Percentiles rank a stretch among this genome's conserved stretches.
Conservation (phyloP, 1,139 yeast genomes). For the Sugiyamaella castrensis region DNA sequence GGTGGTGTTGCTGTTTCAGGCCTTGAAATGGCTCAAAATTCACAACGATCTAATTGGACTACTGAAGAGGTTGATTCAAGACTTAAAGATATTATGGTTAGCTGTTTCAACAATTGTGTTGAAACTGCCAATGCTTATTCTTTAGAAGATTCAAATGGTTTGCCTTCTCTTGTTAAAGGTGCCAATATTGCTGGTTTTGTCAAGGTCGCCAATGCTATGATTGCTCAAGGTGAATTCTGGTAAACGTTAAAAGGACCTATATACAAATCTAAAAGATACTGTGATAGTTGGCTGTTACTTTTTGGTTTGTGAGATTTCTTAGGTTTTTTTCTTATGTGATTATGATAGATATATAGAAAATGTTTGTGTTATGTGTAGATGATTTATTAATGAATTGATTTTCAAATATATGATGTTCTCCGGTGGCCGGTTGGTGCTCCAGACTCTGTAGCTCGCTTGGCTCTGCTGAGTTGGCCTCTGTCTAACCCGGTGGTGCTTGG, state of each 20-base stretch:
- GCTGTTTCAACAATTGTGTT: constrained; percentile 91
- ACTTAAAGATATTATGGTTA: constrained; percentile 87
- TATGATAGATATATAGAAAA: constrained; percentile 6
- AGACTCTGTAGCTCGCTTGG: not conserved
- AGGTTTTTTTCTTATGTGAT: constrained; percentile 7
- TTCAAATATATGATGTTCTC: constrained; percentile 1
- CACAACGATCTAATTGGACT: constrained; percentile 88
- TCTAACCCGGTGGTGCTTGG: not conserved
- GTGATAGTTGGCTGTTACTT: too few relatives aligned
- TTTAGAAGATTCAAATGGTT: constrained; percentile 68
- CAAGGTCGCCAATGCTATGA: constrained; percentile 98
- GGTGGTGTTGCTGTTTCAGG: constrained; percentile 99
- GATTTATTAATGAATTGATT: constrained; percentile 2
- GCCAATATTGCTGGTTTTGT: constrained; percentile 99
- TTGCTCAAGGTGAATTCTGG: constrained; percentile 87
- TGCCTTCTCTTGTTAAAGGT: constrained; percentile 96
- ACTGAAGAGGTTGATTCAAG: constrained; percentile 83
- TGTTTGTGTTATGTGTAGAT: constrained; percentile 3
- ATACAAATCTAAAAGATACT: not conserved
- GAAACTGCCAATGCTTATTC: constrained; percentile 80
- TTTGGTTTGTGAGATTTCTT: not conserved
- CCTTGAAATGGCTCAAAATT: constrained; percentile 99
- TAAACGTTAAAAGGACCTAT: constrained; percentile 23
- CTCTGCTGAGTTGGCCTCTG: not conserved
- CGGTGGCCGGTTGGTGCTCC: not conserved